Base-by-base conservation (phyloP, 2,329 filamentous ascomycete genomes). In the Alternaria angustiovoidea region DNA sequence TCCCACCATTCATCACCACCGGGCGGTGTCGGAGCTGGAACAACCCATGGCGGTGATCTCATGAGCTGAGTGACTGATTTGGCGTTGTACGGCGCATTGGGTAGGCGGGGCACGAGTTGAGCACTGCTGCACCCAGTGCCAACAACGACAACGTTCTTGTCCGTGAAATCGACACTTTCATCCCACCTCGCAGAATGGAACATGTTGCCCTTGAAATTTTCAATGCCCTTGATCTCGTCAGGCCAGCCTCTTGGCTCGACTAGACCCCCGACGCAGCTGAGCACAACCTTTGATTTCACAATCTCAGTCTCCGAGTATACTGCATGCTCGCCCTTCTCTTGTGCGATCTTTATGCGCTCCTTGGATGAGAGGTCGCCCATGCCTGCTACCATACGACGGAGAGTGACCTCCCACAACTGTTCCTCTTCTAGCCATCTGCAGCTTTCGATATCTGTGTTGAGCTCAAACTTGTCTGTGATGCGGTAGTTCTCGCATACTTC, bases 61-160 rank as follows among this genome's bases (percentile, higher is more conserved):
- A 88, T 86, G 7, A 88, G 63, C 63, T 88, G 86, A 1, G 85
- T 87, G n/a, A 88, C 82, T 6, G 83, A 84, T 67, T 83, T 87
- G 32, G 82, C 84, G 22, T 81, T 82, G 62, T 79, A 80, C 9
- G 81, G 79, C 22, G 79, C 78, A 42, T 83, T 78, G 3, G 79
- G 79, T 6, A 88, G 75, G 38, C 77, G 68, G 1, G 86, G 85
- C 7, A 88, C 81, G 24, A 88, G 80, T 63, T 88, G 86, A 14
- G 84, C 83, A 3, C 85, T 85, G 65, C 81, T 85, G 68, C 86
- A 88, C 12, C 86, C 86, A 2, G 85, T 87, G 5, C 86, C 86
- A 46, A 88, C 72, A 9, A 88, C 83, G 9, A 88, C 78, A 1
- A 88, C 83, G 63, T 87, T 79, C 67, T 87, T 88, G 59, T 81